These are phyloP conservation scores for Antrodiella citrinella DNA, from an alignment of 768 basidiomycete genomes.

Conservation along the genomic window DNA sequence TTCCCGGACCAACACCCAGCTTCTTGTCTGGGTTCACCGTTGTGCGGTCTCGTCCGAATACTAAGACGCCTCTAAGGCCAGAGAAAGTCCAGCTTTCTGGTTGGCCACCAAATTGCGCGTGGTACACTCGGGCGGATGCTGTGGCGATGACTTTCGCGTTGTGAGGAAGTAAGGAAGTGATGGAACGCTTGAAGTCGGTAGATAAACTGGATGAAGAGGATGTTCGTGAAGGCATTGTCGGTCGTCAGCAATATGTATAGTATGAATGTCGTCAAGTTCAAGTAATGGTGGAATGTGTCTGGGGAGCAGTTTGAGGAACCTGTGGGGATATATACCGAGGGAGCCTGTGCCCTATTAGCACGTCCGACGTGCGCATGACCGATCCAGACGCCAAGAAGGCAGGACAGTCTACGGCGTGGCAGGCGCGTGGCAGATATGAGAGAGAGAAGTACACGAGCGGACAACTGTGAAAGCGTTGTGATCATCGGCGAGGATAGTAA, in stretches of 20 bases:
- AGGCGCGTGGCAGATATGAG: not conserved
- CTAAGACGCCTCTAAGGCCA: constrained; percentile 49
- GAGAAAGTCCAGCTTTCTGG: constrained; percentile 52
- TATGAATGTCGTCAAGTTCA: not conserved
- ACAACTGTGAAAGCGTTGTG: not conserved
- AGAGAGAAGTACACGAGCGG: not conserved
- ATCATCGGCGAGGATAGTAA: not conserved
- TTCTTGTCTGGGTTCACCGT: constrained; percentile 14
- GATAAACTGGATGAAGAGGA: constrained; percentile 6
- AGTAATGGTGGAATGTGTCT: not conserved
- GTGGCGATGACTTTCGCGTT: constrained; percentile 36
- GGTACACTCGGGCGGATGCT: constrained; percentile 52
- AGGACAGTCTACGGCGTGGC: not conserved
- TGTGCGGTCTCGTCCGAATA: constrained; percentile 33
- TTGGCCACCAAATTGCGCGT: constrained; percentile 41
- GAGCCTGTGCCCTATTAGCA: not conserved
- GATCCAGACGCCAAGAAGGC: not conserved
- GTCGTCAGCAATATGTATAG: not conserved
- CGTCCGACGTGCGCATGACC: not conserved
- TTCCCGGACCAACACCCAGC: constrained; percentile 8
- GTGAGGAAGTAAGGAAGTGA: constrained; percentile 16
- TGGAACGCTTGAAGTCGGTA: not conserved
- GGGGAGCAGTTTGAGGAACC: not conserved
- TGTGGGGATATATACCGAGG: not conserved
- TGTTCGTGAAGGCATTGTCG: constrained; percentile 8